Percentiles rank a stretch among this genome's conserved stretches.
Conservation (phyloP, 2,329 filamentous ascomycete genomes). For the Hymenoscyphus infarciens region DNA sequence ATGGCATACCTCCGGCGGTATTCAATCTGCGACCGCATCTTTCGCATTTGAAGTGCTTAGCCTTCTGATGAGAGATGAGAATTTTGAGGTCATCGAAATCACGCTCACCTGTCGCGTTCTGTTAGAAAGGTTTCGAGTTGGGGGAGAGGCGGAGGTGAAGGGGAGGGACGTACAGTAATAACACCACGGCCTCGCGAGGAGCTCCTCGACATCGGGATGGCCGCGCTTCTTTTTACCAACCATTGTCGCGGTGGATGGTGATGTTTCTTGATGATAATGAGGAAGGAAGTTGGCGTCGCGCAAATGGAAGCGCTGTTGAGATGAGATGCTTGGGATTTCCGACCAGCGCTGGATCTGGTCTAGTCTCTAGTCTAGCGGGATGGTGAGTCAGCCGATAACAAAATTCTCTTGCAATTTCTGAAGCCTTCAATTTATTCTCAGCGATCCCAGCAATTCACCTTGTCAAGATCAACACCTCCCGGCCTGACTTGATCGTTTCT, state of each 20-base stretch:
- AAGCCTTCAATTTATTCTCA: too few relatives aligned
- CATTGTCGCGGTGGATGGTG: conserved; percentile 29
- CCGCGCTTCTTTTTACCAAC: conserved; percentile 92
- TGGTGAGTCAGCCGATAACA: too few relatives aligned
- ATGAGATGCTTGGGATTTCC: too few relatives aligned
- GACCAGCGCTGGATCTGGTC: too few relatives aligned
- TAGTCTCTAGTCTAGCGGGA: too few relatives aligned
- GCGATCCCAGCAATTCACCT: too few relatives aligned
- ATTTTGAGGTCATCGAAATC: conserved; percentile 98
- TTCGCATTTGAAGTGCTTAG: conserved; percentile 99
- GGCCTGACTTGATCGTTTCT: too few relatives aligned
- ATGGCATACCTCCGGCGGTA: conserved; percentile 75
- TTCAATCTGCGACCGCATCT: conserved; percentile 83
- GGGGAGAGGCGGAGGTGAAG: not conserved
- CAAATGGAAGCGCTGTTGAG: too few relatives aligned
- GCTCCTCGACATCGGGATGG: conserved; percentile 81
- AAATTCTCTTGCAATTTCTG: too few relatives aligned
- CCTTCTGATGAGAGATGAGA: conserved; percentile 94
- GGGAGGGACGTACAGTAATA: conserved; percentile 72
- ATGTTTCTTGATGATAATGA: conserved; percentile 8
- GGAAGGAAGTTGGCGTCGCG: not conserved
- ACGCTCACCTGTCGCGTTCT: conserved; percentile 63
- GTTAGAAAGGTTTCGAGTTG: conserved; percentile 23
- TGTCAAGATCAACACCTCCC: too few relatives aligned
- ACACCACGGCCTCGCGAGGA: conserved; percentile 87